A percentile compares a stretch with the other conserved stretches of the same genome.
These are phyloP conservation scores for Curvularia hawaiiensis DNA, from an alignment of 2,329 filamentous ascomycete species.

Conservation along the genomic window DNA sequence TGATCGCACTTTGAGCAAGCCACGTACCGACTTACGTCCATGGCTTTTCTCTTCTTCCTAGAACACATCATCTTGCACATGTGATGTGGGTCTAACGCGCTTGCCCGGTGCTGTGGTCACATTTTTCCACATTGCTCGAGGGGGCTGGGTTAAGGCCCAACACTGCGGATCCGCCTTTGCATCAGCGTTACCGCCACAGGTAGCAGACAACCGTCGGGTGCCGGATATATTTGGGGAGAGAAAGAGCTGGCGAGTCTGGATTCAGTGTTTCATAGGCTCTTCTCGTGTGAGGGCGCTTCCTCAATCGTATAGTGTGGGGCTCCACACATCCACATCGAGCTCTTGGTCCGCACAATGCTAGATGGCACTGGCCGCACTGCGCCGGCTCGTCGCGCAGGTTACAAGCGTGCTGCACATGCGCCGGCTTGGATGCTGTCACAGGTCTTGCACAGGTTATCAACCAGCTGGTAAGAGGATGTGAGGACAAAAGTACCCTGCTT, in stretches of 20 bases:
- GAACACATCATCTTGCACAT: constrained; percentile 1
- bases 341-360: constrained; percentile 13
- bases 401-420: constrained; percentile 32
- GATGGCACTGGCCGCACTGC: constrained; percentile 29
- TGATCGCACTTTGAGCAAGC: constrained; percentile 20
- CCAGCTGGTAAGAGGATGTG: constrained; percentile 23
- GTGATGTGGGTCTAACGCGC: constrained; percentile 14
- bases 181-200: constrained; percentile 32
- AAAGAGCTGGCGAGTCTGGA: constrained; percentile 17
- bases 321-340: constrained; percentile 22
- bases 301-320: constrained; percentile 20
- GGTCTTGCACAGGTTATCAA: constrained; percentile 23
- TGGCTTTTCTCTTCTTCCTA: constrained; percentile 2
- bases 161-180: constrained; percentile 31
- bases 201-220: constrained; percentile 4
- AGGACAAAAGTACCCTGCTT: constrained; percentile 33
- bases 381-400: constrained; percentile 30
- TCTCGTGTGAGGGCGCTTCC: constrained; percentile 18
- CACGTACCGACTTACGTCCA: constrained; percentile 15
- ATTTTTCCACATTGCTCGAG: constrained; percentile 15
- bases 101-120: constrained; percentile 28
- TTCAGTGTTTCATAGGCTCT: constrained; percentile 23
- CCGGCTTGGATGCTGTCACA: constrained; percentile 26
- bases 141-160: constrained; percentile 13
- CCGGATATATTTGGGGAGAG: background rate